Evolutionary conservation across 345 rosid genomes (phyloP).

Genomic region (Sonneratia alba): DNA sequence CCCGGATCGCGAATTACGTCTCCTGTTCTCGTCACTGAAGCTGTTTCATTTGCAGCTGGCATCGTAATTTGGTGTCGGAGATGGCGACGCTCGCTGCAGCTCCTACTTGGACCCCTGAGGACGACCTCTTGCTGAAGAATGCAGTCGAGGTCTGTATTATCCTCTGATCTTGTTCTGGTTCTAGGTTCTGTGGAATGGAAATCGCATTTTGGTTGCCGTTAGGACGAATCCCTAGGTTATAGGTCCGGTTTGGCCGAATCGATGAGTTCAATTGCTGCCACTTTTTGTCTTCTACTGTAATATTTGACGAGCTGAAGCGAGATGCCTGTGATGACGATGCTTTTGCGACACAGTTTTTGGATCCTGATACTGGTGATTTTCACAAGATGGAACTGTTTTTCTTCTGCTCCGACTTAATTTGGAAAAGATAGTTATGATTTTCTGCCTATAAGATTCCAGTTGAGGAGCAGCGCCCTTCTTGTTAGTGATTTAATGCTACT

Average conservation of each 20-base stretch:
- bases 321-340: background rate
- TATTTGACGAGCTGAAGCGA: background rate
- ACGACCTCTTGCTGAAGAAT: conserved; percentile 54
- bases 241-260: background rate
- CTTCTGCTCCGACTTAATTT: background rate
- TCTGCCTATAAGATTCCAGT: background rate
- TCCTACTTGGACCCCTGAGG: conserved; percentile 50
- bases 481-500: background rate
- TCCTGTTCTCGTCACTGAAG: background rate
- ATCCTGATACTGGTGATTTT: background rate
- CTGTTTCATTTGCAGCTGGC: background rate
- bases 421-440: background rate
- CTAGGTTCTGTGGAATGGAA: background rate
- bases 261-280: background rate
- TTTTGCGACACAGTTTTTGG: background rate
- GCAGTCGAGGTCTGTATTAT: conserved; percentile 46
- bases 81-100: conserved; percentile 30
- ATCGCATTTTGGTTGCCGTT: background rate
- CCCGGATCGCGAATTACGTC: background rate
- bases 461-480: background rate
- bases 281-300: background rate
- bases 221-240: background rate
- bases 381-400: background rate
- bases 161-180: background rate
- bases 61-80: conserved; percentile 2